Evolutionary conservation across 2,329 filamentous ascomycete species (phyloP), one percentile per base, ranked within the genome.

Genomic region (Pseudovirgaria hyperparasitica): DNA sequence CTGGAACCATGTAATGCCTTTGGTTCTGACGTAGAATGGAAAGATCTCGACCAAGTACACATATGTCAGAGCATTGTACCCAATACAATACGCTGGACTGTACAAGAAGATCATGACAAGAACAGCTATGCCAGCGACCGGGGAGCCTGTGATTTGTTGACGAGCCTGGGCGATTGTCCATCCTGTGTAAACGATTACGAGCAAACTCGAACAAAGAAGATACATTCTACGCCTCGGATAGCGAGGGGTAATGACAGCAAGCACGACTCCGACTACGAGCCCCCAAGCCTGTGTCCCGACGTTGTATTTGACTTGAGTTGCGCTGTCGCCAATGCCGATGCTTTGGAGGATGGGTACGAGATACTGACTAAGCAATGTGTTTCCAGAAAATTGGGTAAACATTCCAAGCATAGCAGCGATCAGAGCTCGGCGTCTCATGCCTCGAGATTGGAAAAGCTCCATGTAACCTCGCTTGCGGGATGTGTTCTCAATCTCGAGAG

Each of bases 381-480:
- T 78, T 14, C 75, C 74, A 24, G 65, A 72, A 48, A 74, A 79
- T 47, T 79, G 73, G 2, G 71, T 74, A 37, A 78, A 75, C 37
- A 78, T 49, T 34, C 72, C 75, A 9, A 79, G 60, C 0, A 67
- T 72, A 18, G 76, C 51, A 13, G 75, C 60, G 25, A 79, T 68
- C 14, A 66, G 60, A 22, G 77, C 55, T 2, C 75, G 63, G 55
- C 71, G 73, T 18, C 72, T 62, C 58, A 79, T 79, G 11, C 73
- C 73, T 38, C 57, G 62, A 7, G 74, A 78, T 32, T 56, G 55
- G 37, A 78, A 41, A 31, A 79, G 70, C 41, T 77, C 72, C 5
- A 62, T 36, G 52, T 74, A 80, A 31, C 65, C 67, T 5, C 60
- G 53, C 18, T 45, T 55, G 21, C 58, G 54, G 15, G 55, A 57